A percentile compares a stretch with the other conserved stretches of the same genome.
Conservation (phyloP, 1,139 yeast genomes). For the Groenewaldozyma auringiensis region DNA sequence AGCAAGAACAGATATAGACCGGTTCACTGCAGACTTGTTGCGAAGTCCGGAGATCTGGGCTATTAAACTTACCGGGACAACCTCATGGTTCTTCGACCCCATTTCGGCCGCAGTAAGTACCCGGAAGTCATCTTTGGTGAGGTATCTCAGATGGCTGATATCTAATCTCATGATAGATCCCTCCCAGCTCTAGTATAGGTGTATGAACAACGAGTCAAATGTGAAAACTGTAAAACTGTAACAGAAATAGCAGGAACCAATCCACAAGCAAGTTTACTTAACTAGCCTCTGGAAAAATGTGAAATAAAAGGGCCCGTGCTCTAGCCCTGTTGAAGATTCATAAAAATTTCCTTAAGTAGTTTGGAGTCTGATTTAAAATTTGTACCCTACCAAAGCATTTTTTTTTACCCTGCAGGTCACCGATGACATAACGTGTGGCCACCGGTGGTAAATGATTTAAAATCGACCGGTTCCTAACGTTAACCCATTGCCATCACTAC, state of each 20-base stretch:
- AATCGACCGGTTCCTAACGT: too few relatives aligned
- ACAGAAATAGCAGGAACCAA: not conserved
- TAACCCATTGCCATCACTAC: constrained; percentile 2
- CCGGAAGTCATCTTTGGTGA: constrained; percentile 82
- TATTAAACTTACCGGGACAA: constrained; percentile 84
- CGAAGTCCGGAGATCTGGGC: constrained; percentile 72
- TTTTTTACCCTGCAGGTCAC: not conserved
- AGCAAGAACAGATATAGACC: constrained; percentile 79
- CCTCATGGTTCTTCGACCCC: constrained; percentile 89
- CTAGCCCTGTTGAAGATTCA: too few relatives aligned
- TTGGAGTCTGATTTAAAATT: not conserved
- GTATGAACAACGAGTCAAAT: not conserved
- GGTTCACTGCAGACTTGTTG: constrained; percentile 67
- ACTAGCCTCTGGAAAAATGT: too few relatives aligned
- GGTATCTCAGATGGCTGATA: constrained; percentile 85
- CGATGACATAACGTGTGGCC: not conserved
- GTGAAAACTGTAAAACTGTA: not conserved
- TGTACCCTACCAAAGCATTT: too few relatives aligned
- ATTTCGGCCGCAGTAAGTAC: constrained; percentile 77
- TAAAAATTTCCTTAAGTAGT: not conserved
- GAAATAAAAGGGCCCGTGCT: too few relatives aligned
- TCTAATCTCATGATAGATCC: constrained; percentile 66
- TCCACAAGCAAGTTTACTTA: too few relatives aligned
- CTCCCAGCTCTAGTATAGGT: not conserved
- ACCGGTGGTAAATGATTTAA: too few relatives aligned